A percentile compares a stretch with the other conserved stretches of the same genome.
These are phyloP conservation scores for Liquidambar formosana DNA, from an alignment of 164 flowering plant species.

Conservation along the genomic window DNA sequence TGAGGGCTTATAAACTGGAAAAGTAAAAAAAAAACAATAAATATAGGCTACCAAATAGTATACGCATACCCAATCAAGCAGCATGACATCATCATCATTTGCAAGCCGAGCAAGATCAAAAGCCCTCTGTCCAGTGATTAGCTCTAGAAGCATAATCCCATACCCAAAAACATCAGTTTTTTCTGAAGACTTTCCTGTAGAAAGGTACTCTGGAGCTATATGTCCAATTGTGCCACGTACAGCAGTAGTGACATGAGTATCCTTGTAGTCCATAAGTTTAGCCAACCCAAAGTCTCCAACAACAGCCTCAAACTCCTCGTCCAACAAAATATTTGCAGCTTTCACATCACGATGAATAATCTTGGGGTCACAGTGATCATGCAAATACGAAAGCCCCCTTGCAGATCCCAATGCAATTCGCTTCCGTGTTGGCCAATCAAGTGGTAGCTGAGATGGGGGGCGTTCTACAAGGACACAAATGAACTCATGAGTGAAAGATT, in stretches of 20 bases:
- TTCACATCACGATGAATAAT: slow-evolving; percentile 96
- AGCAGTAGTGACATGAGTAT: slow-evolving; percentile 95
- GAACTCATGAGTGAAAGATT: background rate
- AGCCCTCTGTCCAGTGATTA: slow-evolving; percentile 92
- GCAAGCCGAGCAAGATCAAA: slow-evolving; percentile 97
- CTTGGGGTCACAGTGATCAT: slow-evolving; percentile 96
- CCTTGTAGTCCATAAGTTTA: slow-evolving; percentile 96
- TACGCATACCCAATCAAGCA: slow-evolving; percentile 90
- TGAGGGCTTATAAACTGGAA: background rate
- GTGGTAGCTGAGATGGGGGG: slow-evolving; percentile 63
- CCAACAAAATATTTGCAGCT: slow-evolving; percentile 92
- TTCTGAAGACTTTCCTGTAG: slow-evolving; percentile 90
- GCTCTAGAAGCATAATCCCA: slow-evolving; percentile 94
- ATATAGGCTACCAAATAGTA: background rate
- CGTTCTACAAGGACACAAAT: slow-evolving; percentile 55
- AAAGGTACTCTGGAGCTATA: slow-evolving; percentile 92
- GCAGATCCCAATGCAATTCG: slow-evolving; percentile 88
- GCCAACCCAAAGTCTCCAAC: slow-evolving; percentile 98
- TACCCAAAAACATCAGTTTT: slow-evolving; percentile 95
- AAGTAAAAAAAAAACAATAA: background rate
- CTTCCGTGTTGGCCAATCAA: slow-evolving; percentile 84
- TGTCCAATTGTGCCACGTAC: slow-evolving; percentile 97
- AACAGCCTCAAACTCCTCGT: slow-evolving; percentile 95
- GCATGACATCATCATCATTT: slow-evolving; percentile 95
- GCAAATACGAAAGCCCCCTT: slow-evolving; percentile 88